A percentile compares a stretch with the other conserved stretches of the same genome.
These are phyloP conservation scores for Schizonepeta tenuifolia DNA, from an alignment of 257 asterid species.

Conservation along the genomic window DNA sequence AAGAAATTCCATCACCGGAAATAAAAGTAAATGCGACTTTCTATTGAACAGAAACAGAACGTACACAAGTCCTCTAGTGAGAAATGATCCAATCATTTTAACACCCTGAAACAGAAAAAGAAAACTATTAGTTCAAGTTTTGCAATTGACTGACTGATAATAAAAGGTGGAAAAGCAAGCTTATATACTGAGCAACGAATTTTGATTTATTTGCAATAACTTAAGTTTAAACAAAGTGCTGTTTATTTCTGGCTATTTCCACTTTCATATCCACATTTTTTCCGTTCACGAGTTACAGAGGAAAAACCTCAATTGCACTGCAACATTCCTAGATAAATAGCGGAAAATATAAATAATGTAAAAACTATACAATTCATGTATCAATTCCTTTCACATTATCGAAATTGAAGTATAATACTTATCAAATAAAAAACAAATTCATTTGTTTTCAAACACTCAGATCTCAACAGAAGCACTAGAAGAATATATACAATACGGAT, in stretches of 20 bases:
- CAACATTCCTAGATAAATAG: background rate
- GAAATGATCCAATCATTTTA: conserved; percentile 88
- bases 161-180: background rate
- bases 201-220: conserved; percentile 9
- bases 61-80: conserved; percentile 91
- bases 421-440: conserved; percentile 17
- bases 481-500: background rate
- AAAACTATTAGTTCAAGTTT: conserved; percentile 13
- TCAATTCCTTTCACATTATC: conserved; percentile 1
- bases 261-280: conserved; percentile 3
- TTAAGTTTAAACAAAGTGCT: background rate
- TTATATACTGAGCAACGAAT: background rate
- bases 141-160: conserved; percentile 2
- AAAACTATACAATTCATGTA: background rate
- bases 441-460: conserved; percentile 7
- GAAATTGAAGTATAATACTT: background rate
- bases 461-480: conserved; percentile 27
- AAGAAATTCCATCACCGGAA: conserved; percentile 25
- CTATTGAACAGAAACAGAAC: conserved; percentile 34
- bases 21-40: conserved; percentile 12
- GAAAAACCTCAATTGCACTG: conserved; percentile 1
- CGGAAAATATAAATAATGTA: background rate
- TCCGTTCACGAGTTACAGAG: background rate
- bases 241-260: background rate
- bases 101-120: conserved; percentile 54